A percentile compares a stretch with the other conserved stretches of the same genome.
phyloP scores from a whole-genome alignment of 176 grass and related monocot species.

The Aegilops tauschii region DNA sequence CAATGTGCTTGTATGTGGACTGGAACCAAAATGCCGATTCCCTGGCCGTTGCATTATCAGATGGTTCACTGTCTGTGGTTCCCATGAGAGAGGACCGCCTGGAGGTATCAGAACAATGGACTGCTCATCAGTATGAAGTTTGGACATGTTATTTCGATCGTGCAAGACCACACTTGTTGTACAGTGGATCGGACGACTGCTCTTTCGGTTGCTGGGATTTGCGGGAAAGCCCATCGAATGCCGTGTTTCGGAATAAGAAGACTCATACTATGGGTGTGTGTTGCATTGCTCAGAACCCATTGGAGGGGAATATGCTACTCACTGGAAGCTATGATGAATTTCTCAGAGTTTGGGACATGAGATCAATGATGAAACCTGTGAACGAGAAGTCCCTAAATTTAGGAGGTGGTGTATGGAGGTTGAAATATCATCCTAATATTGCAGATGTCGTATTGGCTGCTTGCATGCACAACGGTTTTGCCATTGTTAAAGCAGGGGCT shows the following conservation, averaged over 20 bases:
- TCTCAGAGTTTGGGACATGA: constrained; percentile 91
- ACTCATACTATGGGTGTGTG: constrained; percentile 91
- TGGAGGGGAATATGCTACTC: constrained; percentile 56
- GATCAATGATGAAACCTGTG: constrained; percentile 68
- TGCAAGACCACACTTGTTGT: constrained; percentile 58
- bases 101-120: constrained; percentile 68
- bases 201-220: constrained; percentile 91
- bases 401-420: constrained; percentile 95
- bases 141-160: constrained; percentile 87
- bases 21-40: constrained; percentile 52
- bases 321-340: constrained; percentile 98
- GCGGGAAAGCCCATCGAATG: constrained; percentile 43
- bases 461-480: constrained; percentile 98
- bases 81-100: constrained; percentile 57
- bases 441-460: constrained; percentile 61
- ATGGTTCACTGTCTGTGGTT: constrained; percentile 79
- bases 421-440: constrained; percentile 77
- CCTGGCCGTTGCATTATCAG: constrained; percentile 73
- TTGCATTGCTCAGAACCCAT: constrained; percentile 67
- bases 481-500: constrained; percentile 55
- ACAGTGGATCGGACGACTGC: constrained; percentile 83
- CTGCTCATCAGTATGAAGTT: constrained; percentile 83
- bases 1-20: constrained; percentile 90
- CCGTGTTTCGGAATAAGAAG: constrained; percentile 65
- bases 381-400: constrained; percentile 65